phyloP scores from a whole-genome alignment of 169 alveolate species.

The Miamiensis avidus region DNA sequence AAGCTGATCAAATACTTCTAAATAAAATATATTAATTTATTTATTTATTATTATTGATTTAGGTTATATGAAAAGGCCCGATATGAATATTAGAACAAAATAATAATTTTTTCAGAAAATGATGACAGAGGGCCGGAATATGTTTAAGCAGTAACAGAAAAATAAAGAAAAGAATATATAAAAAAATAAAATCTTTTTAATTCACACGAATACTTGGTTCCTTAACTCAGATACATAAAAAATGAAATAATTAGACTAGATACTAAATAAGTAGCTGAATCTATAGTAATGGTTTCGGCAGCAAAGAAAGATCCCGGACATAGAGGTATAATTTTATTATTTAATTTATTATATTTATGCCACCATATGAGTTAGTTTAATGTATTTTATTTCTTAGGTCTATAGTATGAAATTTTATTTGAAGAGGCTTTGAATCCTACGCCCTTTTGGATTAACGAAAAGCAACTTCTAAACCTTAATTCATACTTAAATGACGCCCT shows the following conservation, averaged over 20 bases:
- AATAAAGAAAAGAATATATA: not conserved
- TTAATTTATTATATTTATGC: no score
- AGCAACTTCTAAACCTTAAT: not conserved
- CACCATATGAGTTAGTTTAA: no score
- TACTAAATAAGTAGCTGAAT: conserved; percentile 21
- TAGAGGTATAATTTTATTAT: no score
- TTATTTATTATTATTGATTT: no score
- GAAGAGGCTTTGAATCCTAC: conserved; percentile 18
- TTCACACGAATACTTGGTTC: not conserved
- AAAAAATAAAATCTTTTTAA: no score
- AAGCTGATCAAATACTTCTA: not conserved
- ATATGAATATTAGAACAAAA: no score
- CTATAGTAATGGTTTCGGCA: conserved; percentile 3
- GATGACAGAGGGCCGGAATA: not conserved
- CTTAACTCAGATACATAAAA: not conserved
- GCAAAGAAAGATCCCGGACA: not conserved
- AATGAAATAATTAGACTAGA: conserved; percentile 5
- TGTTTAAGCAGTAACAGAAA: not conserved
- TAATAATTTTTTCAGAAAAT: not conserved
- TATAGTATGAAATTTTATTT: conserved; percentile 10
- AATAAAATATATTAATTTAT: no score
- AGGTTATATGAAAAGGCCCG: not conserved
- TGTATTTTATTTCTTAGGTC: not conserved
- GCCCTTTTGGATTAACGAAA: conserved; percentile 4
- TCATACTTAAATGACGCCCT: not conserved